A percentile compares a stretch with the other conserved stretches of the same genome.
These are phyloP conservation scores for Calocybe gangraenosa DNA, from an alignment of 768 basidiomycete species.

Conservation along the genomic window DNA sequence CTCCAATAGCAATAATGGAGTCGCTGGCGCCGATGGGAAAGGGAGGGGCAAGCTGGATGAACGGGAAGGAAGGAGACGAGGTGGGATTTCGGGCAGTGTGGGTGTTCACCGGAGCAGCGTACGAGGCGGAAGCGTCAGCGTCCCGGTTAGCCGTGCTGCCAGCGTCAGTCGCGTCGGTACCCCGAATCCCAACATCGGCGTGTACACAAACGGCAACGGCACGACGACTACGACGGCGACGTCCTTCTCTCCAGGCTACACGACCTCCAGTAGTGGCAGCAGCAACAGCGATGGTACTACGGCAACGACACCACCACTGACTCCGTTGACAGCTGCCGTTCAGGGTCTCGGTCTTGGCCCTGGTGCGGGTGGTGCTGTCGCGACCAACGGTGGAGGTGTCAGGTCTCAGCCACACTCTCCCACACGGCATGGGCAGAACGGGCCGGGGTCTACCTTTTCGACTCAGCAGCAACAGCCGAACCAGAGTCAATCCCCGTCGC, in stretches of 20 bases:
- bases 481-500: no score
- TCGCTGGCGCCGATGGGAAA: slow-evolving; percentile 2
- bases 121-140: slow-evolving; percentile 23
- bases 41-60: slow-evolving; percentile 14
- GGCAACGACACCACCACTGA: slow-evolving; percentile 16
- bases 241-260: slow-evolving; percentile 17
- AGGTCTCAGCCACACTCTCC: slow-evolving; percentile 32
- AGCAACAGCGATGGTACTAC: slow-evolving; percentile 1
- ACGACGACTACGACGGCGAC: slow-evolving; percentile 18
- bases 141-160: slow-evolving; percentile 31
- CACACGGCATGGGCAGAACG: slow-evolving; percentile 23
- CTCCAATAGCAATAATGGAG: neutral
- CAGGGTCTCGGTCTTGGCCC: slow-evolving; percentile 25
- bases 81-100: neutral
- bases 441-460: neutral
- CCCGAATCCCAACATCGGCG: slow-evolving; percentile 13
- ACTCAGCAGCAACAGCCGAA: slow-evolving; percentile 8
- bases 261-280: slow-evolving; percentile 7
- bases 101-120: slow-evolving; percentile 2
- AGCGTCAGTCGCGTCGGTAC: slow-evolving; percentile 33
- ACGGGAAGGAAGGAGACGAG: slow-evolving; percentile 17
- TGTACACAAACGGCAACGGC: slow-evolving; percentile 2
- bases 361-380: slow-evolving; percentile 11
- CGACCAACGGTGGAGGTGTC: slow-evolving; percentile 17
- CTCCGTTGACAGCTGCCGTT: slow-evolving; percentile 21